A percentile compares a stretch with the other conserved stretches of the same genome.
These are phyloP conservation scores for Candolleomyces efflorescens DNA, from an alignment of 768 basidiomycete genomes.

Conservation along the genomic window DNA sequence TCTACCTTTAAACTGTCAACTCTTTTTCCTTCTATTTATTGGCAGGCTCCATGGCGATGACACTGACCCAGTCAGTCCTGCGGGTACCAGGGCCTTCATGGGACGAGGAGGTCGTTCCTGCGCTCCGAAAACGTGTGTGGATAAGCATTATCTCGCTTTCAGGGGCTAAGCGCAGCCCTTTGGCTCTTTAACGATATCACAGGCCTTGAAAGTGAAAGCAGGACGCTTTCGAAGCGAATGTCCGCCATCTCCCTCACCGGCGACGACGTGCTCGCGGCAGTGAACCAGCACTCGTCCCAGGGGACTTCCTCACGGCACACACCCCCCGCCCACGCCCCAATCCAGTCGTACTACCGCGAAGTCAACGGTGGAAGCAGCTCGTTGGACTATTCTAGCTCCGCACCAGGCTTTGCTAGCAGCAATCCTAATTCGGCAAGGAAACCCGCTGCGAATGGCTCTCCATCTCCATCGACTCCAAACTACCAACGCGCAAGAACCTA, in stretches of 20 bases:
- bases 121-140: conserved; percentile 69
- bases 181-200: conserved; percentile 9
- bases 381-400: conserved; percentile 13
- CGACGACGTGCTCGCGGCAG: conserved; percentile 43
- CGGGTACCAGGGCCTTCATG: conserved; percentile 51
- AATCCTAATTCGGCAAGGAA: conserved; percentile 25
- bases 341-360: conserved; percentile 16
- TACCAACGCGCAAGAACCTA: conserved; percentile 58
- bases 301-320: background rate
- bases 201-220: conserved; percentile 82
- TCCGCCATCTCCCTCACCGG: conserved; percentile 69
- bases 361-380: conserved; percentile 4
- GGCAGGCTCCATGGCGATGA: conserved; percentile 23
- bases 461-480: conserved; percentile 15
- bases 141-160: conserved; percentile 4
- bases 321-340: background rate
- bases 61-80: conserved; percentile 37
- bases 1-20: background rate
- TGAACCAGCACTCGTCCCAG: background rate
- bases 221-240: conserved; percentile 70
- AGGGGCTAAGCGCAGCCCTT: conserved; percentile 5
- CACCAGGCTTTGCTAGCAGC: conserved; percentile 20
- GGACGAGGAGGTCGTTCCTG: conserved; percentile 82
- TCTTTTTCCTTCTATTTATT: conserved; percentile 8
- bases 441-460: conserved; percentile 13